phyloP scores from a whole-genome alignment of 345 rosid genomes.

The Salix caprea region DNA sequence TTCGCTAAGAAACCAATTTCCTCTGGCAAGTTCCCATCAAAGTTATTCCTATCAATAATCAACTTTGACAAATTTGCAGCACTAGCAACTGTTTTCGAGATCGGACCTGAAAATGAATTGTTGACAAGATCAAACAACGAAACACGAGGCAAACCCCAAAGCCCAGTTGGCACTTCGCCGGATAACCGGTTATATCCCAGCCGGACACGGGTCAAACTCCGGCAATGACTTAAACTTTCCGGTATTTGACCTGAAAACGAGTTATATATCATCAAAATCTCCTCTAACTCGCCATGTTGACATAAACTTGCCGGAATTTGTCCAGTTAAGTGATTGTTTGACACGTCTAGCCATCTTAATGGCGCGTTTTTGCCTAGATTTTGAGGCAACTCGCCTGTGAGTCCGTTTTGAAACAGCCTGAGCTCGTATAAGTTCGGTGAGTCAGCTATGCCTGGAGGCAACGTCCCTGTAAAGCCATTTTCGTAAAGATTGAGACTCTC shows the following conservation, averaged over 20 bases:
- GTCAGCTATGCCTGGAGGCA: conserved; percentile 57
- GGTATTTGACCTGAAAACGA: conserved; percentile 68
- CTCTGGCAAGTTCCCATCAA: conserved; percentile 65
- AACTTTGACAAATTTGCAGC: conserved; percentile 67
- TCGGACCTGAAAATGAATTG: conserved; percentile 63
- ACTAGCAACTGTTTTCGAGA: conserved; percentile 50
- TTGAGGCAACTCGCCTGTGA: conserved; percentile 61
- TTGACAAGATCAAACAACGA: conserved; percentile 59
- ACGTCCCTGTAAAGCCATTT: conserved; percentile 57
- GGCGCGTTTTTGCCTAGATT: conserved; percentile 78
- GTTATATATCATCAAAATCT: conserved; percentile 62
- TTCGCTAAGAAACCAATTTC: conserved; percentile 63
- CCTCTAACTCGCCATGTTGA: conserved; percentile 63
- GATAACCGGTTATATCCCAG: conserved; percentile 63
- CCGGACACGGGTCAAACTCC: conserved; percentile 69
- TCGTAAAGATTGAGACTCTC: conserved; percentile 88
- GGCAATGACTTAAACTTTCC: conserved; percentile 49
- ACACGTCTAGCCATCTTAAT: conserved; percentile 69
- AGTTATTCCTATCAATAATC: conserved; percentile 56
- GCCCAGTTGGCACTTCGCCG: conserved; percentile 62
- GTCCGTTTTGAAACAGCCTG: conserved; percentile 59
- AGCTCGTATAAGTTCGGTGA: conserved; percentile 83
- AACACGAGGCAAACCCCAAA: conserved; percentile 91
- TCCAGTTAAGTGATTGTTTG: conserved; percentile 64
- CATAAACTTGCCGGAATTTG: conserved; percentile 60